These are phyloP conservation scores for Ophiobolus disseminans DNA, from an alignment of 2,329 filamentous ascomycete genomes.

Conservation along the genomic window DNA sequence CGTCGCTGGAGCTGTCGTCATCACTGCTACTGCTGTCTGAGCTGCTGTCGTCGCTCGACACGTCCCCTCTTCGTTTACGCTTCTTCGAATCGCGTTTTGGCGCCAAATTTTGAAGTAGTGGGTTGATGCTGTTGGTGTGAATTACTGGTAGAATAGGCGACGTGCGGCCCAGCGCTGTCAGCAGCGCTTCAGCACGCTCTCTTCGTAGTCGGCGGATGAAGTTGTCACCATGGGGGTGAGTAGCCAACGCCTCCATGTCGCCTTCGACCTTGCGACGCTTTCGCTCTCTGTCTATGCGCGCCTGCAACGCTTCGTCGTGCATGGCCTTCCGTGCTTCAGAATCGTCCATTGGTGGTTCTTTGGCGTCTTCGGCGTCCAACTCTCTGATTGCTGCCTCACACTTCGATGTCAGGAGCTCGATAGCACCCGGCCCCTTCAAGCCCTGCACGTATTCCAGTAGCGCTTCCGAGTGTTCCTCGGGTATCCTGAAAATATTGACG, in stretches of 20 bases:
- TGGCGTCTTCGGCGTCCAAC: conserved; percentile 52
- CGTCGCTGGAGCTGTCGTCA: conserved; percentile 32
- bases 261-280: conserved; percentile 40
- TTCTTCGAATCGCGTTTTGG: conserved; percentile 25
- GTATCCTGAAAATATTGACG: conserved; percentile 75
- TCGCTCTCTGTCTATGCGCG: conserved; percentile 41
- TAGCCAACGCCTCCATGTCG: conserved; percentile 33
- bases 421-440: conserved; percentile 75
- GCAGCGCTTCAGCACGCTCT: conserved; percentile 40
- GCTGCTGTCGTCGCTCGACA: conserved; percentile 44
- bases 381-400: conserved; percentile 67
- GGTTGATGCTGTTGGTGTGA: conserved; percentile 22
- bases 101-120: conserved; percentile 20
- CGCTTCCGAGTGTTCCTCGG: conserved; percentile 70
- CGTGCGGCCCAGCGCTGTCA: conserved; percentile 37
- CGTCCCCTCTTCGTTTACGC: conserved; percentile 37
- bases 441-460: conserved; percentile 81
- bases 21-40: conserved; percentile 40
- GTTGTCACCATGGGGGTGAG: conserved; percentile 35
- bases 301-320: conserved; percentile 43
- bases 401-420: conserved; percentile 69
- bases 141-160: conserved; percentile 27
- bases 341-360: conserved; percentile 43
- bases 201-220: conserved; percentile 46
- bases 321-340: conserved; percentile 43